phyloP scores from a whole-genome alignment of 73 alveolate species.

The Paramecium tetraurelia region DNA sequence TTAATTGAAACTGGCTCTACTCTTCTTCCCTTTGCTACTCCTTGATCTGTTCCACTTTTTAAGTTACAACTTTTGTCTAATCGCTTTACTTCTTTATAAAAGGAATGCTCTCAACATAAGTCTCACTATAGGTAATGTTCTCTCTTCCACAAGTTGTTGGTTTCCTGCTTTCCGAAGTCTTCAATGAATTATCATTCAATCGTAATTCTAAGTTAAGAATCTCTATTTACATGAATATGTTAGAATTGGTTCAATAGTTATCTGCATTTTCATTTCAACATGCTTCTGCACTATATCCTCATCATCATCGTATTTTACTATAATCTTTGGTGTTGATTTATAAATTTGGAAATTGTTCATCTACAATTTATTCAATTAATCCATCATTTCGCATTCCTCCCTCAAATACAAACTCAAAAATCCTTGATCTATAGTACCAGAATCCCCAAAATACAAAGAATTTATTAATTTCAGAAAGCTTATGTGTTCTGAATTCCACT shows the following conservation, averaged over 20 bases:
- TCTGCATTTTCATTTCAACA: not conserved
- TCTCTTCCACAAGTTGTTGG: not conserved
- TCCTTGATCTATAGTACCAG: not conserved
- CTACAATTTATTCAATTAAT: not conserved
- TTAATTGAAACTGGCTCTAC: not conserved
- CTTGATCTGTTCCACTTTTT: not conserved
- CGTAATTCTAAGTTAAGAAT: not conserved
- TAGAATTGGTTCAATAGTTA: not conserved
- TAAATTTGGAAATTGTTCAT: not conserved
- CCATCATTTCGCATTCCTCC: not conserved
- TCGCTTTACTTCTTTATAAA: not conserved
- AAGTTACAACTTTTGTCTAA: not conserved
- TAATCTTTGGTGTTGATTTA: not conserved
- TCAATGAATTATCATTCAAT: not conserved
- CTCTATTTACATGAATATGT: not conserved
- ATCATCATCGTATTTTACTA: not conserved
- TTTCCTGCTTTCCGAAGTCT: not conserved
- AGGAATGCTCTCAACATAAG: not conserved
- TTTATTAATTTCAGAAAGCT: not conserved
- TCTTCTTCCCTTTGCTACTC: not conserved
- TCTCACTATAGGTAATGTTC: not conserved
- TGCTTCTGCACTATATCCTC: not conserved
- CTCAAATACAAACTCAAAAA: not conserved
- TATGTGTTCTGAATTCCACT: not conserved
- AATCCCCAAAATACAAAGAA: not conserved